These are phyloP conservation scores for Tetrahymena malaccensis DNA, from an alignment of 73 alveolate genomes.

Conservation along the genomic window DNA sequence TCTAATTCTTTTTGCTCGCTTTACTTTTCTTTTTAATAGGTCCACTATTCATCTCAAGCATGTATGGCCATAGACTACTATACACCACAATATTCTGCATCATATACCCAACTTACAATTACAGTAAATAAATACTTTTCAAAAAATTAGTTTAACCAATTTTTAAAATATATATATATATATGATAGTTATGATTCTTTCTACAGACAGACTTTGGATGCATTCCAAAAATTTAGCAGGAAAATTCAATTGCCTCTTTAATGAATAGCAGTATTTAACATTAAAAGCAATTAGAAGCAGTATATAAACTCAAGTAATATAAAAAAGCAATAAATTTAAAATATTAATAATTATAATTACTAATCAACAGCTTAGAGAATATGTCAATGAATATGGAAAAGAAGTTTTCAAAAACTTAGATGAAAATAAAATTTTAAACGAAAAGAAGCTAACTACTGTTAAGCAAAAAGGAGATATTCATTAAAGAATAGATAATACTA, in stretches of 20 bases:
- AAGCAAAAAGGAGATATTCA: neutral
- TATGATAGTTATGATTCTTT: neutral
- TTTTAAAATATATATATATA: neutral
- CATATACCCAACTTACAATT: neutral
- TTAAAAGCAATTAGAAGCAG: neutral
- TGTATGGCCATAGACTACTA: neutral
- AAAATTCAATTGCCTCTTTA: neutral
- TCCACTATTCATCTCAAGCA: neutral
- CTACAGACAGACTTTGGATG: neutral
- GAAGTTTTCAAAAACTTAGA: neutral
- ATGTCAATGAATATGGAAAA: neutral
- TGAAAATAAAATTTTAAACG: neutral
- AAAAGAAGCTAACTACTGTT: neutral
- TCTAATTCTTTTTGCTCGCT: conserved; percentile 22
- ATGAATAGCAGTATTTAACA: neutral
- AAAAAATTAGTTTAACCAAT: neutral
- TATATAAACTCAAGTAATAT: neutral
- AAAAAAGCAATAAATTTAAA: too few relatives aligned
- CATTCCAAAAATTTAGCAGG: neutral
- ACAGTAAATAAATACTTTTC: neutral
- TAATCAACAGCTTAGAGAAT: neutral
- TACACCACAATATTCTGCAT: neutral
- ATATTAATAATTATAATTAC: too few relatives aligned
- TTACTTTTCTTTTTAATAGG: conserved; percentile 19
- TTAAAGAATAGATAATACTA: neutral